These are phyloP conservation scores for Aspergillus fumigatiaffinis DNA, from an alignment of 2,329 filamentous ascomycete species.

Conservation along the genomic window DNA sequence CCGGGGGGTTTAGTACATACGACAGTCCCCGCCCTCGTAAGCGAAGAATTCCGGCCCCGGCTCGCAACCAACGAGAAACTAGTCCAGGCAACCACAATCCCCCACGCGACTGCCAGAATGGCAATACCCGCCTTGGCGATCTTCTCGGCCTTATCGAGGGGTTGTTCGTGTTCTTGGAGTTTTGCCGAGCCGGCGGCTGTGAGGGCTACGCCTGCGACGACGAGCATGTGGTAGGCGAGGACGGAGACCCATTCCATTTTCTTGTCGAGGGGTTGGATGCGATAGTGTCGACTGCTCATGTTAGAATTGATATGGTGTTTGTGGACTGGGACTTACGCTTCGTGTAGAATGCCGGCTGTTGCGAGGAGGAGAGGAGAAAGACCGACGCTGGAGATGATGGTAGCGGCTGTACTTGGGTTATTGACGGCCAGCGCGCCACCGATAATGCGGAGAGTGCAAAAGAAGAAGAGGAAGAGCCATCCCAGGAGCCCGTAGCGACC, in stretches of 20 bases:
- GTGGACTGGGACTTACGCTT: slow-evolving; percentile 26
- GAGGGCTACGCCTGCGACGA: slow-evolving; percentile 12
- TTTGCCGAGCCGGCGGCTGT: slow-evolving; percentile 11
- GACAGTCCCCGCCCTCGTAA: not conserved
- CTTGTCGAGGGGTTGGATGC: slow-evolving; percentile 5
- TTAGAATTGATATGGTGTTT: not conserved
- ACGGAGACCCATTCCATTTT: not conserved
- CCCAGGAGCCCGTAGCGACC: slow-evolving; percentile 33
- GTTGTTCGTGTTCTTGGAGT: slow-evolving; percentile 8
- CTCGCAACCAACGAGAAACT: slow-evolving; percentile 5
- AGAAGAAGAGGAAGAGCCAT: slow-evolving; percentile 39
- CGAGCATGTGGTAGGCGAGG: slow-evolving; percentile 11
- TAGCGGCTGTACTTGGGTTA: slow-evolving; percentile 21
- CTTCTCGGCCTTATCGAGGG: slow-evolving; percentile 9
- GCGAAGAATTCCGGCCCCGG: not conserved
- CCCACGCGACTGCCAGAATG: slow-evolving; percentile 11
- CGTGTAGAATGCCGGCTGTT: slow-evolving; percentile 31
- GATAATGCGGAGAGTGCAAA: slow-evolving; percentile 37
- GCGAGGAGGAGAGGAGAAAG: slow-evolving; percentile 35
- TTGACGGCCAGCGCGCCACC: slow-evolving; percentile 20
- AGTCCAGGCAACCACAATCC: slow-evolving; percentile 6
- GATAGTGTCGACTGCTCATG: slow-evolving; percentile 16
- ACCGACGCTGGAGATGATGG: slow-evolving; percentile 37
- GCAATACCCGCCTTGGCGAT: slow-evolving; percentile 12
- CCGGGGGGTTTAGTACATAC: no score